Base-by-base conservation (phyloP, 495 filamentous ascomycete genomes). In the Trichoderma asperelloides region DNA sequence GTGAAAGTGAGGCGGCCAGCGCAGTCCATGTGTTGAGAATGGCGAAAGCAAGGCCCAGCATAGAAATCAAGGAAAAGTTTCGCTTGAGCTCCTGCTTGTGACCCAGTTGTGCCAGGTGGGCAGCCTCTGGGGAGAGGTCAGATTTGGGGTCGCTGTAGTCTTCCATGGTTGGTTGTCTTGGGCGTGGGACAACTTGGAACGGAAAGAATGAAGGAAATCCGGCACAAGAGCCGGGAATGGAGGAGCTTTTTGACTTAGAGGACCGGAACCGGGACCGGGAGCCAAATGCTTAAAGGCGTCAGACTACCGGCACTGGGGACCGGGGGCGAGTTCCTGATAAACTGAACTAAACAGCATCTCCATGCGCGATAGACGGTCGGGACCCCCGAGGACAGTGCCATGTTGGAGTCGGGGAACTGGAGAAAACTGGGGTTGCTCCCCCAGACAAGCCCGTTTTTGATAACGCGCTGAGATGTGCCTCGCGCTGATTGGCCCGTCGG, bases 11-110 rank as follows among this genome's bases (percentile, higher is more conserved):
- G 15, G 85, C 82, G 5, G 83, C 79, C 25, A 87, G 74, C 9
- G 83, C 83, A 9, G 82, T 86, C 85, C 85, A 87, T 25, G 79
- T 84, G 70, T 87, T 87, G 39, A 87, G 77, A 64, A 86, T 86
- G 33, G 84, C 83, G 70, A 87, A 87, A 0, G 83, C 85, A 39
- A 87, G 77, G 7, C 85, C 85, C 8, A 87, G 75, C 81, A 86
- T 85, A 18, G 84, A 79, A n/a, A 85, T 71, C 51, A 76, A 74
- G 21, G 78, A 81, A 71, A 86, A 85, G 65, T 89, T 86, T 16
- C 87, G 81, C 63, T 83, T 80, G 47, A 90, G 72, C 66, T 88
- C 85, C 43, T 83, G 80, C 73, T 82, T 85, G 68, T 88, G 83
- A 64, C 87, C 87, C 67, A 88, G 76, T 40, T 81, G 77, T 21